Evolutionary conservation across 208 protist species (phyloP).

Genomic region (Trypanosoma caninum): DNA sequence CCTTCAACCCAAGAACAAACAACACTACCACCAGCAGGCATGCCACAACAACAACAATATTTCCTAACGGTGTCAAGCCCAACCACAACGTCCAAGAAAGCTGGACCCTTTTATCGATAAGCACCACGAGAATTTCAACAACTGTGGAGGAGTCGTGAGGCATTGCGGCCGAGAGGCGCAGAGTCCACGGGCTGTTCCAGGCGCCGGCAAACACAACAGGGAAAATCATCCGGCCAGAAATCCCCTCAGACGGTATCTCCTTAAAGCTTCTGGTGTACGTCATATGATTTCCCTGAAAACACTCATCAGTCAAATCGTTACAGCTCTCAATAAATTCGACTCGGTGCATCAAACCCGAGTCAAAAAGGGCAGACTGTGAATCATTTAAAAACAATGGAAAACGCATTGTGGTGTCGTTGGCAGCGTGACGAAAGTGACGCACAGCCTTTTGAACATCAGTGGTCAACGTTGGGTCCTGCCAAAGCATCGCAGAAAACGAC

Average conservation of each 20-base stretch:
- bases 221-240: slow-evolving; percentile 20
- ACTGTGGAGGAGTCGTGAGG: slow-evolving; percentile 19
- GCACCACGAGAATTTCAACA: slow-evolving; percentile 19
- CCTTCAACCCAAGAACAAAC: slow-evolving; percentile 18
- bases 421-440: neutral
- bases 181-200: slow-evolving; percentile 18
- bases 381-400: slow-evolving; percentile 16
- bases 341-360: neutral
- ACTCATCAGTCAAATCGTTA: slow-evolving; percentile 22
- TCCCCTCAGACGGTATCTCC: slow-evolving; percentile 17
- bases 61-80: slow-evolving; percentile 1
- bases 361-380: neutral
- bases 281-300: slow-evolving; percentile 20
- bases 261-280: slow-evolving; percentile 28
- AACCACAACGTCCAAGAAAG: slow-evolving; percentile 17
- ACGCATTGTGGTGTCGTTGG: slow-evolving; percentile 5
- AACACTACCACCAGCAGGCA: slow-evolving; percentile 4
- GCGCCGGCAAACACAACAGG: neutral
- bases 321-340: slow-evolving; percentile 16
- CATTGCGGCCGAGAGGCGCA: slow-evolving; percentile 12
- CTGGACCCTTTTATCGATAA: neutral
- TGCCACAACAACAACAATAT: neutral
- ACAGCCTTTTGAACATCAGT: neutral
- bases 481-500: slow-evolving; percentile 5
- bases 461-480: slow-evolving; percentile 14